Base-by-base conservation (phyloP, 345 rosid genomes). In the Lepidium aucheri region DNA sequence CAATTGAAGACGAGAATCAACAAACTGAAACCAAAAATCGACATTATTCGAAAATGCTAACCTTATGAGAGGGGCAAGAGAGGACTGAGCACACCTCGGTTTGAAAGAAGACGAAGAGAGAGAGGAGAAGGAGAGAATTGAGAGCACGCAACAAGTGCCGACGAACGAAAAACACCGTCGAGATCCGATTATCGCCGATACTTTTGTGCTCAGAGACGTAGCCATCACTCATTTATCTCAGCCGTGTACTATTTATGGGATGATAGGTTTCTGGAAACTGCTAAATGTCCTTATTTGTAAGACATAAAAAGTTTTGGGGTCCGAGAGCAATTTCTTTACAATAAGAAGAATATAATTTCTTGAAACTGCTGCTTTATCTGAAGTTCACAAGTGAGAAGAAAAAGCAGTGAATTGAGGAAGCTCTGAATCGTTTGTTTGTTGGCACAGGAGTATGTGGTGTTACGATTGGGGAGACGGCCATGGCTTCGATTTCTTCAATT, bases 111-210 rank as follows among this genome's bases (percentile, higher is more conserved):
- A 9, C 4, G 78, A 75, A 49, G 74, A 6, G 8, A 78, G 53
- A 39, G 65, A 79, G n/a, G 75, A 6, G 32, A 79, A 65, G 22
- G 68, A 81, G 63, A 85, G 80, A 55, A 72, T 75, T 34, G 88
- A 78, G 30, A 89, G 64, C 65, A 90, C 62, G 68, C 92, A 88
- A 73, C 86, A 70, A 36, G 92, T 86, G 1, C 92, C 92, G 34
- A 85, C 84, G 10, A 86, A 15, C 0, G 91, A 94, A 17, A 76
- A 55, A 58, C 85, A 69, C 4, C 84, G 94, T 28, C 86, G 86
- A 28, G 84, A 60, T 56, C 59, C 42, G 33, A 76, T 17, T 33
- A 75, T 1, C 7, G 67, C 30, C 15, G 81, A 72, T 10, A 69
- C 61, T 72, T 77, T 72, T 24, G 28, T 56, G 44, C 69, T 28